Conservation (phyloP, 164 flowering plant species). For the Macadamia tetraphylla region DNA sequence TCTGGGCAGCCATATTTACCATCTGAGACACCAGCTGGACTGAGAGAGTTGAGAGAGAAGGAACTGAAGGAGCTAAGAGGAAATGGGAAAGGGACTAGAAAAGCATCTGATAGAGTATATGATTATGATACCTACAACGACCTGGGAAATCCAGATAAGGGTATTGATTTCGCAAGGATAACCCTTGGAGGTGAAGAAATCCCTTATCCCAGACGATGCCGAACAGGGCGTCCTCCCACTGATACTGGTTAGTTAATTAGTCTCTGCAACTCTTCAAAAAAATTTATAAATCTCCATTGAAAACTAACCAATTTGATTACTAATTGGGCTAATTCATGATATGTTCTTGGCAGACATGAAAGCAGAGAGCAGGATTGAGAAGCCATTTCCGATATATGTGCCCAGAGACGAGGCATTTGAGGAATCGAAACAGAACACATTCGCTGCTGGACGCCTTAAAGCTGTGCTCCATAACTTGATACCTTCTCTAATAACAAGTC, state of each 20-base stretch:
- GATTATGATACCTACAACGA: constrained; percentile 87
- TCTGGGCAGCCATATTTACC: constrained; percentile 82
- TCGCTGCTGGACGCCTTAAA: constrained; percentile 59
- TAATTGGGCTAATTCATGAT: too few relatives aligned
- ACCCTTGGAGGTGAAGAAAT: constrained; percentile 60
- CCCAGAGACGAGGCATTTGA: constrained; percentile 96
- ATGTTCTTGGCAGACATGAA: constrained; percentile 37
- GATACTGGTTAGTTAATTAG: constrained; percentile 47
- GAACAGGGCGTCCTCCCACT: constrained; percentile 80
- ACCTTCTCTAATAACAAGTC: constrained; percentile 62
- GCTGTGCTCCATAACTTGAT: constrained; percentile 78
- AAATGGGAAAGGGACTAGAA: constrained; percentile 72
- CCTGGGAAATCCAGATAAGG: constrained; percentile 91
- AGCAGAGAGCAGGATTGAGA: constrained; percentile 81
- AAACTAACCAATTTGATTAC: too few relatives aligned
- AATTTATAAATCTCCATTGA: too few relatives aligned
- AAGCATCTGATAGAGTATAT: constrained; percentile 67
- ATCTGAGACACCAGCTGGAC: constrained; percentile 73
- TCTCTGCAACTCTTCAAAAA: not conserved
- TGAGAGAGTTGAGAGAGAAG: constrained; percentile 62
- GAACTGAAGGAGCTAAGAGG: constrained; percentile 80
- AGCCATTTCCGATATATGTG: constrained; percentile 83
- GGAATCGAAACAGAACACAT: constrained; percentile 65
- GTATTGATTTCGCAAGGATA: constrained; percentile 56
- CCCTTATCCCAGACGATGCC: constrained; percentile 86